A percentile compares a stretch with the other conserved stretches of the same genome.
These are phyloP conservation scores for Vaccinium corymbosum DNA, from an alignment of 148 eudicot species.

Conservation along the genomic window DNA sequence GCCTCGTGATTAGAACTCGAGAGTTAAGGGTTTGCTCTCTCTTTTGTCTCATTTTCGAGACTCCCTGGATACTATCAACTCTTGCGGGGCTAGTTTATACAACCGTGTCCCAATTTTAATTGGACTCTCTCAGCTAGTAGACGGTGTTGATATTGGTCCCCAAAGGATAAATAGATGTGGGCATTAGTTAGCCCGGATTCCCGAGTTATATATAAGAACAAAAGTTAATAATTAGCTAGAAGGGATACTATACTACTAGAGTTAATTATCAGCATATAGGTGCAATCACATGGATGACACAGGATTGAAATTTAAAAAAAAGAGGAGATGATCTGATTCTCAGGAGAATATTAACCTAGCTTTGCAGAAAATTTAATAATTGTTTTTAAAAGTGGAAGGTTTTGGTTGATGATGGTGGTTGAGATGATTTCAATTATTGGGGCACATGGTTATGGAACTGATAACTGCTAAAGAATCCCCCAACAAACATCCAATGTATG, in stretches of 20 bases:
- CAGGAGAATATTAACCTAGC: background rate
- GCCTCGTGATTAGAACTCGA: too few species aligned
- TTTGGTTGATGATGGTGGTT: slow-evolving; percentile 11
- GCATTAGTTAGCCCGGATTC: background rate
- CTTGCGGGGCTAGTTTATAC: too few species aligned
- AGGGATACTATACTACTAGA: slow-evolving; percentile 3
- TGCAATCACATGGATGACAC: slow-evolving; percentile 20
- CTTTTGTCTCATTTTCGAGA: too few species aligned
- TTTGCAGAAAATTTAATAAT: background rate
- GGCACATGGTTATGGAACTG: slow-evolving; percentile 24
- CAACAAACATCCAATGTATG: background rate
- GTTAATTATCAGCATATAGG: background rate
- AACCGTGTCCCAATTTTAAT: too few species aligned
- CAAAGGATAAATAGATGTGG: too few species aligned
- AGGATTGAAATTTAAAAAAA: background rate
- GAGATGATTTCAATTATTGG: slow-evolving; percentile 29
- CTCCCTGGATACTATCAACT: too few species aligned
- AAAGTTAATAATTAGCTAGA: slow-evolving; percentile 15
- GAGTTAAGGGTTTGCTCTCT: too few species aligned
- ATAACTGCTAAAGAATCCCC: slow-evolving; percentile 15
- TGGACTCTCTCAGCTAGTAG: too few species aligned
- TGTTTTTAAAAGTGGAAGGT: background rate
- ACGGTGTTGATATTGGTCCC: too few species aligned
- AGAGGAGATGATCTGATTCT: slow-evolving; percentile 10
- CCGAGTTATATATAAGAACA: background rate